Base-by-base conservation (phyloP, 371 early-diverging fungal genomes). In the Encephalitozoon intestinalis region DNA sequence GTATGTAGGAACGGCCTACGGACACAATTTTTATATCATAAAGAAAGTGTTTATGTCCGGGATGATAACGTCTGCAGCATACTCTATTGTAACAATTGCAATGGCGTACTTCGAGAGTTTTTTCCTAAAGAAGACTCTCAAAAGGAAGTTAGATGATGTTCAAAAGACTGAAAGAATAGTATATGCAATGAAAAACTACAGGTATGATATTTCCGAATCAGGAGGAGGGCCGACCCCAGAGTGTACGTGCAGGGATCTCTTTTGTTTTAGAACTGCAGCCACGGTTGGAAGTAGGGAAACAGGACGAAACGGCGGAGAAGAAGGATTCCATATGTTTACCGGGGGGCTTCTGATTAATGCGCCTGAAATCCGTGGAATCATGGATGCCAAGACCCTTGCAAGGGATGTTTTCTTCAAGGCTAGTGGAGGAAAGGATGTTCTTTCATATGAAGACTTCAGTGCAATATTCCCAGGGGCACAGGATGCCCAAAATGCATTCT, bases 131-230 rank as follows among this genome's bases (percentile, higher is more conserved):
- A 66, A 66, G 58, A 73, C 75, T 23, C 73, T 85, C 28, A 76
- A 73, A 21, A 44, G 34, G 7, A 85, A 85, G 69, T 64, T 81
- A 0, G 70, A 78, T 30, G 79, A 82, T 34, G 75, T 80, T 0
- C 75, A 82, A n/a, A 67, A 73, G 50, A 83, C 71, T 23, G 84
- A 85, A 43, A 79, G 65, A 50, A 82, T 85, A 9, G 21, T 85
- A 30, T 46, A 44, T n/a, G 26, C 67, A 6, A 75, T 85, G 78
- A 72, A 81, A 54, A 79, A 70, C 28, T 83, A 53, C 75, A 75
- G 81, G 54, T 81, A 82, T 63, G 82, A 81, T n/a, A 46, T 74
- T 15, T 44, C 65, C 0, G 72, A 75, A 0, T 18, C 52, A 21
- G 49, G 49, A 18, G 34, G 37, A n/a, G 8, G 26, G 1, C 46